Conservation (phyloP, 2,329 filamentous ascomycete species). For the Zopfia rhizophila region DNA sequence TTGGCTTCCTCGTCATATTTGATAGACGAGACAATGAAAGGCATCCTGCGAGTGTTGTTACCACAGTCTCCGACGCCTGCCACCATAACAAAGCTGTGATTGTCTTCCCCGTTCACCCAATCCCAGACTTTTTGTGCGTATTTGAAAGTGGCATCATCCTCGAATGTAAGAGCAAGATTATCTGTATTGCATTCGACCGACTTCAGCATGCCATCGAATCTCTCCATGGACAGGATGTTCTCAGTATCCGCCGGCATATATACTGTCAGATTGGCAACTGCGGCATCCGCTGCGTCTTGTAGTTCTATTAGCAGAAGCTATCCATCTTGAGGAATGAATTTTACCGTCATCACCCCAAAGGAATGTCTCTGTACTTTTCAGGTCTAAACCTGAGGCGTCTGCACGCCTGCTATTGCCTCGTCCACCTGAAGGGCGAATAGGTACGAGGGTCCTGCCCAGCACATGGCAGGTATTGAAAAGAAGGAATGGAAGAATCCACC, state of each 20-base stretch:
- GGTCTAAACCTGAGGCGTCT: slow-evolving; percentile 19
- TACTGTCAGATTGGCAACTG: slow-evolving; percentile 29
- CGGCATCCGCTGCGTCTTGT: slow-evolving; percentile 7
- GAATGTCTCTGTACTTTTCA: slow-evolving; percentile 24
- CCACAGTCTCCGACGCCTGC: slow-evolving; percentile 33
- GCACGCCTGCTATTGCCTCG: slow-evolving; percentile 18
- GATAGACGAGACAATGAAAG: slow-evolving; percentile 24
- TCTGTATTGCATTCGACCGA: slow-evolving; percentile 22
- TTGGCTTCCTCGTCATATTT: slow-evolving; percentile 30
- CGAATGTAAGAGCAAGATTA: slow-evolving; percentile 29
- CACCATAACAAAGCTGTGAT: slow-evolving; percentile 33
- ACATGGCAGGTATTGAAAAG: slow-evolving; percentile 16
- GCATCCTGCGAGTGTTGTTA: slow-evolving; percentile 22
- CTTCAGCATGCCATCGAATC: slow-evolving; percentile 29
- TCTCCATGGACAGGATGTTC: slow-evolving; percentile 34
- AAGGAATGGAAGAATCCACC: slow-evolving; percentile 17
- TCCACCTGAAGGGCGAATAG: slow-evolving; percentile 22
- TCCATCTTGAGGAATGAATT: no score
- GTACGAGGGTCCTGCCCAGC: slow-evolving; percentile 17
- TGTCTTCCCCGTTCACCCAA: slow-evolving; percentile 35
- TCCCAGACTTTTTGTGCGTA: slow-evolving; percentile 25
- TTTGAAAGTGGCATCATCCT: slow-evolving; percentile 24
- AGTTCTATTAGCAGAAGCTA: slow-evolving; percentile 2
- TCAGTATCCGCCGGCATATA: slow-evolving; percentile 28
- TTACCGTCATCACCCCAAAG: slow-evolving; percentile 29